These are phyloP conservation scores for Avena sativa DNA, from an alignment of 176 grass and related monocot species.

Conservation along the genomic window DNA sequence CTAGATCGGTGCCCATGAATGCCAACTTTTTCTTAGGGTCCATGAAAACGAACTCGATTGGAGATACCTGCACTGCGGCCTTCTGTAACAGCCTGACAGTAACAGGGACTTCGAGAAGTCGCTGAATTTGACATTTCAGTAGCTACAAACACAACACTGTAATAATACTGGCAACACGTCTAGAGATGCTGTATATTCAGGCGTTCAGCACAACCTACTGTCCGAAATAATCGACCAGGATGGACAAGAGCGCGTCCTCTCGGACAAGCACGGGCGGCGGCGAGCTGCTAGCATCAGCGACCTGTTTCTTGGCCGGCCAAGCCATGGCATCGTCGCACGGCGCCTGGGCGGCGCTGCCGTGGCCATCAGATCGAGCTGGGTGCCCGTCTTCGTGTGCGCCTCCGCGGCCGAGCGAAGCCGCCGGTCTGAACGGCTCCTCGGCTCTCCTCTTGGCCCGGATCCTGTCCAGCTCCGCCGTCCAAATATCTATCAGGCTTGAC, in stretches of 20 bases:
- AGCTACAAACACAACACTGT: neutral
- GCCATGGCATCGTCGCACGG: neutral
- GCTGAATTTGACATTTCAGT: neutral
- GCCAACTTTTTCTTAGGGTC: neutral
- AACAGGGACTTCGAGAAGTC: neutral
- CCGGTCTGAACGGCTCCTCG: conserved; percentile 22
- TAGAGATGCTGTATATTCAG: neutral
- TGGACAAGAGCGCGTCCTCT: conserved; percentile 55
- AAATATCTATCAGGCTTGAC: conserved; percentile 81
- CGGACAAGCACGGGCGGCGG: conserved; percentile 19
- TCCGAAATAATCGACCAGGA: conserved; percentile 75
- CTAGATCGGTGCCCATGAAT: neutral
- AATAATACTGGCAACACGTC: neutral
- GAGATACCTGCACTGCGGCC: neutral
- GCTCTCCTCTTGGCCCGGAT: conserved; percentile 25
- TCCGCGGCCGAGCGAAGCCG: conserved; percentile 7
- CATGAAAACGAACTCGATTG: conserved; percentile 28
- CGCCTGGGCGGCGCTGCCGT: neutral
- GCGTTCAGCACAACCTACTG: conserved; percentile 33
- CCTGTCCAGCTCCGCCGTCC: conserved; percentile 64
- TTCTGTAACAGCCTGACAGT: neutral
- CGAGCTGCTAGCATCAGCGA: neutral
- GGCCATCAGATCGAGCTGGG: neutral
- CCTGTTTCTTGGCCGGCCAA: conserved; percentile 21
- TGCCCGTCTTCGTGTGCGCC: neutral